Base-by-base conservation (phyloP, 208 protist genomes). In the Trypanosoma theileri region DNA sequence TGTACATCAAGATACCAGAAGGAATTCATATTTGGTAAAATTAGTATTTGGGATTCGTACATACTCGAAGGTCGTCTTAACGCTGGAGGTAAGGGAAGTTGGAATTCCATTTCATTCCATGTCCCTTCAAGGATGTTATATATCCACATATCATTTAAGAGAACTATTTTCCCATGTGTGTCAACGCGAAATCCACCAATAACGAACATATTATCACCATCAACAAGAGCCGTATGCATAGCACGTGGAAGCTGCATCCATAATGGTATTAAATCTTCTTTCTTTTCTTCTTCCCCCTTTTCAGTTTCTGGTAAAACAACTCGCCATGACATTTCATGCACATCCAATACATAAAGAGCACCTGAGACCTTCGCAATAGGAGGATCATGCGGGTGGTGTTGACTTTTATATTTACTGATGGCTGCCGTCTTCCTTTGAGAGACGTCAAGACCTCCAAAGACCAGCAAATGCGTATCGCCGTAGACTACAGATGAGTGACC, bases 361-460 rank as follows among this genome's bases (percentile, higher is more conserved):
- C 56, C 24, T 48, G 51, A 59, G 1, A 59, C 41, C 42, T 22
- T 17, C 11, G 71, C 67, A n/a, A 58, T 59, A 16, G 67, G 66
- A 1, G 54, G 31, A 44, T 80, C 53, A 16, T 69, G 61, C 16
- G 41, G 16, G 21, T 53, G 35, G 42, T 67, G 51, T 7, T 57
- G 35, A 41, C 35, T 71, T 17, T 54, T 46, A 22, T 61, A 57
- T 7, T 41, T 10, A 24, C 57, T 61, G 54, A 64, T 55, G 22
- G 31, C 40, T 44, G 22, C 19, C n/a, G 17, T 28, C 4, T 58
- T 50, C 0, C 31, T 42, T 40, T 22, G 8, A 1, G 54, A 40
- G 7, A 78, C 76, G 17, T 81, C 76, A 12, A 77, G 13, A n/a
- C 71, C 76, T 16, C 71, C 71, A 53, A 66, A 81, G 9, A 81